Evolutionary conservation across 306 rosid genomes (phyloP).

Genomic region (Ochetophila trinervis): DNA sequence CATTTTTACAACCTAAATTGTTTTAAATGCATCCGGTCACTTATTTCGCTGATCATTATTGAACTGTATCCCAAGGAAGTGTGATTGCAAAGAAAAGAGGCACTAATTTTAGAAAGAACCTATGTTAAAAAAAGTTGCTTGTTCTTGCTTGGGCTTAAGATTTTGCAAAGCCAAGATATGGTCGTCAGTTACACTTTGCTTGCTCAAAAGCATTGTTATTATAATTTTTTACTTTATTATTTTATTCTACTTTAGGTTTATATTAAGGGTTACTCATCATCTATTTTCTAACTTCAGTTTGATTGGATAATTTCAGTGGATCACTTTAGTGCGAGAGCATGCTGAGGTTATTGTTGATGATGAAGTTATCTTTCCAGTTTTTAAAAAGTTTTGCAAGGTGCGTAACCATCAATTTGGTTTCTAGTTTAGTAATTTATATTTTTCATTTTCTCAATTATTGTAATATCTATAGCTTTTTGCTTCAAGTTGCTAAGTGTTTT

Average conservation of each 20-base stretch:
- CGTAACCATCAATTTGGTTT: constrained; percentile 14
- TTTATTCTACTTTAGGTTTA: constrained; percentile 12
- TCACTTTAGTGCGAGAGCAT: constrained; percentile 70
- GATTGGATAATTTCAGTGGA: constrained; percentile 72
- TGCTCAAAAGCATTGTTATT: background rate
- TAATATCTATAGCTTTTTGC: background rate
- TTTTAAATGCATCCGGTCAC: too few species aligned
- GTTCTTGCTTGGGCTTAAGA: constrained; percentile 1
- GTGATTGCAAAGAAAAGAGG: too few species aligned
- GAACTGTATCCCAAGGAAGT: too few species aligned
- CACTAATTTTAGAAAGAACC: background rate
- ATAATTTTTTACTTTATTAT: background rate
- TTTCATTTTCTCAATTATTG: background rate
- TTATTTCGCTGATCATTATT: too few species aligned
- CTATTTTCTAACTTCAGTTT: constrained; percentile 28
- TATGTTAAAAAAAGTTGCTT: background rate
- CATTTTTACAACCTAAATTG: too few species aligned
- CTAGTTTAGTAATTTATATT: background rate
- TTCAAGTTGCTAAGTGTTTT: background rate
- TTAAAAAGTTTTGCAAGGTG: constrained; percentile 76
- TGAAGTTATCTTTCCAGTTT: constrained; percentile 53
- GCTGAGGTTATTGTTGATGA: constrained; percentile 83
- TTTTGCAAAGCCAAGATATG: constrained; percentile 11
- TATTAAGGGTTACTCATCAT: constrained; percentile 9
- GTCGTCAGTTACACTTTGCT: constrained; percentile 3